These are phyloP conservation scores for Fermentozyma sake DNA, from an alignment of 1,139 yeast genomes.

Conservation along the genomic window DNA sequence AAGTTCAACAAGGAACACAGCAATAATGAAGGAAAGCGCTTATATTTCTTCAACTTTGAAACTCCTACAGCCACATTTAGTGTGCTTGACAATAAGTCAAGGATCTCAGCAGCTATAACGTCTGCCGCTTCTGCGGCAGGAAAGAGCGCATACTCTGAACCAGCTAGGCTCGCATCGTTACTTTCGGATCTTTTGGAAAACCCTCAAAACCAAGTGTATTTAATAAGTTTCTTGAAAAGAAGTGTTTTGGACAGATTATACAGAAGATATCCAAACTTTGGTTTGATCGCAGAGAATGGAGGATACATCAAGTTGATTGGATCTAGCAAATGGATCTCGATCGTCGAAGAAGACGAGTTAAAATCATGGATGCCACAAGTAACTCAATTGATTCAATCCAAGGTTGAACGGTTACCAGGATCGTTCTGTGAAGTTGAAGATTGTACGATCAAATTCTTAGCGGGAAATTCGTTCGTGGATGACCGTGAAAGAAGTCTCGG, in stretches of 20 bases:
- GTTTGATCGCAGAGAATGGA: constrained; percentile 88
- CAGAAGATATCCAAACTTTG: constrained; percentile 63
- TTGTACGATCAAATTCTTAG: constrained; percentile 69
- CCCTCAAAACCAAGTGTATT: constrained; percentile 61
- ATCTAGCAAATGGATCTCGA: constrained; percentile 58
- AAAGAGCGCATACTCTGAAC: constrained; percentile 32
- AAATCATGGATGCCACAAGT: constrained; percentile 61
- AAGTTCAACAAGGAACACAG: constrained; percentile 35
- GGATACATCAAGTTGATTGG: constrained; percentile 61
- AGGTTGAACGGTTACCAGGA: constrained; percentile 78
- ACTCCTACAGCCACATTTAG: constrained; percentile 28
- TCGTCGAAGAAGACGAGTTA: constrained; percentile 50
- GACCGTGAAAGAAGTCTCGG: constrained; percentile 64
- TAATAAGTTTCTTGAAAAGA: constrained; percentile 62
- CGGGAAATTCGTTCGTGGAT: constrained; percentile 55
- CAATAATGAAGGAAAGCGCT: constrained; percentile 29
- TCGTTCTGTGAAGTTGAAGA: constrained; percentile 70
- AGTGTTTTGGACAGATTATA: constrained; percentile 64
- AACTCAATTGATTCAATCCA: constrained; percentile 55
- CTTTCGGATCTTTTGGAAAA: constrained; percentile 46
- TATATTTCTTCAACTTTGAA: constrained; percentile 56
- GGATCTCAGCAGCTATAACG: constrained; percentile 4
- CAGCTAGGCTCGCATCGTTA: constrained; percentile 47
- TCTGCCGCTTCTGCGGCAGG: constrained; percentile 15
- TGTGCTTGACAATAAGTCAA: constrained; percentile 11